Percentiles rank a stretch among this genome's conserved stretches.
These are phyloP conservation scores for Apostasia shenzhenica DNA, from an alignment of 106 monocot species.

Conservation along the genomic window DNA sequence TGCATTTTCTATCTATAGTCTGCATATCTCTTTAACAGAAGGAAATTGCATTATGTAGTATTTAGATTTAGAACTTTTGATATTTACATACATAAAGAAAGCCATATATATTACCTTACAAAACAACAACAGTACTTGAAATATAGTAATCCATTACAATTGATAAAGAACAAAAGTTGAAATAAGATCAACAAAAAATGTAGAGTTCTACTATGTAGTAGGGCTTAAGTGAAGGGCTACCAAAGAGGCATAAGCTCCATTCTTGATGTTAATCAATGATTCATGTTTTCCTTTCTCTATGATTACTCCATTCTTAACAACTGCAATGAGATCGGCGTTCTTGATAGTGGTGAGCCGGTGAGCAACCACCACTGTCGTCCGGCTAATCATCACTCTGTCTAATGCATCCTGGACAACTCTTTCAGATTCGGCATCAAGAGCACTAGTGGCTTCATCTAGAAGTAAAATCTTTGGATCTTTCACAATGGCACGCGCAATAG, in stretches of 20 bases:
- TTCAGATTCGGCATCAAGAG: conserved; percentile 12
- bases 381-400: conserved; percentile 7
- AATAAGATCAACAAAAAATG: too few species aligned
- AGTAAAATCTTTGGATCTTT: conserved; percentile 14
- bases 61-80: too few species aligned
- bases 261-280: conserved; percentile 1
- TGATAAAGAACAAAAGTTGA: too few species aligned
- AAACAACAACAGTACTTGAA: too few species aligned
- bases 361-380: conserved; percentile 8
- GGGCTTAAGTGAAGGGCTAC: conserved; percentile 9
- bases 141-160: too few species aligned
- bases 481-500: conserved; percentile 12
- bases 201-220: too few species aligned
- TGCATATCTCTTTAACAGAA: too few species aligned
- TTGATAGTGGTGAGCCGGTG: conserved; percentile 19
- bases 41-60: too few species aligned
- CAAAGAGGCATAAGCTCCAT: conserved; percentile 18
- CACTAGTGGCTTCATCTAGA: conserved; percentile 4
- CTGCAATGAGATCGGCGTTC: conserved; percentile 17
- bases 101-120: too few species aligned
- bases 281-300: conserved; percentile 18
- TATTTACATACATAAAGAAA: too few species aligned
- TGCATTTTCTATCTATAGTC: too few species aligned
- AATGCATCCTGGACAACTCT: conserved; percentile 16
- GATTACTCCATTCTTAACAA: conserved; percentile 12